A percentile compares a stretch with the other conserved stretches of the same genome.
Conservation (phyloP, 2,329 filamentous ascomycete genomes). For the Xylariaceae sp. region DNA sequence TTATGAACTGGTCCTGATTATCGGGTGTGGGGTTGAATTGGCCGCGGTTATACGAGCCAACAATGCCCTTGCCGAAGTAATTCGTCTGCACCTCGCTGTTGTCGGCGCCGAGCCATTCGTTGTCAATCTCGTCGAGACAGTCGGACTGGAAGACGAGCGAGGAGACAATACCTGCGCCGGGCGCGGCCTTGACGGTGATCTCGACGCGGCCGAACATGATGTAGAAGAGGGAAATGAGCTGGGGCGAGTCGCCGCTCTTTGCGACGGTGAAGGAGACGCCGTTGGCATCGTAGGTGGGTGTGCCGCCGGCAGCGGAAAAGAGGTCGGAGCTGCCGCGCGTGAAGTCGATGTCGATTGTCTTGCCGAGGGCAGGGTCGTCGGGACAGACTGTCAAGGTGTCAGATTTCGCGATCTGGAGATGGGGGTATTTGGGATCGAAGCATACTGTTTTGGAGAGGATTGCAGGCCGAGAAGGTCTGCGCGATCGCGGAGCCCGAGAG, state of each 20-base stretch:
- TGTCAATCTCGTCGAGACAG: constrained; percentile 90
- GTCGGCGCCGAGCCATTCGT: constrained; percentile 87
- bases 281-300: constrained; percentile 66
- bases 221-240: constrained; percentile 87
- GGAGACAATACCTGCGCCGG: constrained; percentile 87
- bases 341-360: constrained; percentile 80
- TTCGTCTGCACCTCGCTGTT: constrained; percentile 82
- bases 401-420: constrained; percentile 4
- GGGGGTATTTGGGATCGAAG: not conserved
- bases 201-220: constrained; percentile 98
- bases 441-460: constrained; percentile 30
- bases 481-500: constrained; percentile 23
- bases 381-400: constrained; percentile 54
- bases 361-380: constrained; percentile 73
- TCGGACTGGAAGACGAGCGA: constrained; percentile 89
- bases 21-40: constrained; percentile 66
- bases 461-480: constrained; percentile 32
- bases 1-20: constrained; percentile 74
- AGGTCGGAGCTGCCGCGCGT: constrained; percentile 69
- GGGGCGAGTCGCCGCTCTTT: constrained; percentile 74
- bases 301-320: constrained; percentile 64
- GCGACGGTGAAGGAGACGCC: constrained; percentile 79
- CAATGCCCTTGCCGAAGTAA: constrained; percentile 92
- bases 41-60: constrained; percentile 79
- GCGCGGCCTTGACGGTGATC: constrained; percentile 76